Conservation (phyloP, 2,329 filamentous ascomycete species). For the Pseudomassariella vexata region DNA sequence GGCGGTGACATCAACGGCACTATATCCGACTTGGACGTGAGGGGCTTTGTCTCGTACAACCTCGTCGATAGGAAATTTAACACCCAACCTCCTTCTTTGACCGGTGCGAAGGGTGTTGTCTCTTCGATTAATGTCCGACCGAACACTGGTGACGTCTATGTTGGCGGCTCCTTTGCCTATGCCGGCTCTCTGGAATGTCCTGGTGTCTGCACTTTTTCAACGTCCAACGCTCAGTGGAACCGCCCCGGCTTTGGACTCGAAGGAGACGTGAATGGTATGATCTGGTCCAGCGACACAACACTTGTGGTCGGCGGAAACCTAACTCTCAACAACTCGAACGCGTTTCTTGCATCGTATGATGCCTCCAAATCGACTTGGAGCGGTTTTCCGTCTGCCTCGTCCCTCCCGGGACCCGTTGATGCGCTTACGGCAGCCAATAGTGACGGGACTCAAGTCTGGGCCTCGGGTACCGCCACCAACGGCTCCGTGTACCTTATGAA, state of each 20-base stretch:
- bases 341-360: conserved; percentile 69
- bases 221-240: conserved; percentile 68
- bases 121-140: conserved; percentile 71
- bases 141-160: conserved; percentile 67
- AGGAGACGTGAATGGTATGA: conserved; percentile 65
- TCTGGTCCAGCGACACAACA: conserved; percentile 68
- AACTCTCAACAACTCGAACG: conserved; percentile 56
- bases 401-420: conserved; percentile 74
- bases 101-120: conserved; percentile 65
- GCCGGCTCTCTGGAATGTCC: conserved; percentile 81
- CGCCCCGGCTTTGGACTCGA: conserved; percentile 66
- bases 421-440: conserved; percentile 69
- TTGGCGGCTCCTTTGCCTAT: conserved; percentile 77
- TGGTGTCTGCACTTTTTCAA: conserved; percentile 74
- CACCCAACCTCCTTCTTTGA: conserved; percentile 69
- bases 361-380: conserved; percentile 62
- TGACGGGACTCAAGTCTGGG: conserved; percentile 73
- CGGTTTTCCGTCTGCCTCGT: conserved; percentile 52
- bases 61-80: conserved; percentile 58
- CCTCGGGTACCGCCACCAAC: conserved; percentile 62
- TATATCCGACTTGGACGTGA: conserved; percentile 55
- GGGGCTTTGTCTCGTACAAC: conserved; percentile 77
- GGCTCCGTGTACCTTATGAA: conserved; percentile 75
- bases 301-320: conserved; percentile 77
- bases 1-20: conserved; percentile 75